Evolutionary conservation across 106 monocot genomes (phyloP).

Genomic region (Iris macrosiphon): DNA sequence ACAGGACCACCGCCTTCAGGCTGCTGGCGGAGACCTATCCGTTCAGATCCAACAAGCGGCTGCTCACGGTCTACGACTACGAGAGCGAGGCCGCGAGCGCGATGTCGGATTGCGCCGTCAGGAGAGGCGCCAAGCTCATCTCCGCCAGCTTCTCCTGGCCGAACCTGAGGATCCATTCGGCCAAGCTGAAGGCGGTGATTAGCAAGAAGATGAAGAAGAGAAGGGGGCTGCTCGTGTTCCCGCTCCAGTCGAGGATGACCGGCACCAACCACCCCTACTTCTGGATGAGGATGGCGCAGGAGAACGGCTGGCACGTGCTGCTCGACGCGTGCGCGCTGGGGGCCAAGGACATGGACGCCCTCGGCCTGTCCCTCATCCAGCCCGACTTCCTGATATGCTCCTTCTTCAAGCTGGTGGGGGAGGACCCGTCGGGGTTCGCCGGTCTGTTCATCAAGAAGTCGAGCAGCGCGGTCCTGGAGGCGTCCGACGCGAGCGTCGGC

Average conservation of each 20-base stretch:
- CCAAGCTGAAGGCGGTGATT: slow-evolving; percentile 36
- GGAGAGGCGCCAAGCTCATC: slow-evolving; percentile 32
- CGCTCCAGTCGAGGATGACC: slow-evolving; percentile 57
- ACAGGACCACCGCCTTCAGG: slow-evolving; percentile 59
- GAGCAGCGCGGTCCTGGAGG: slow-evolving; percentile 19
- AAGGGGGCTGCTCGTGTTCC: slow-evolving; percentile 67
- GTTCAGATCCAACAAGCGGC: slow-evolving; percentile 32
- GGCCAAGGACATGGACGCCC: slow-evolving; percentile 67
- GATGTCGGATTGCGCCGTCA: slow-evolving; percentile 33
- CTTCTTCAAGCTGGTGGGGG: slow-evolving; percentile 76
- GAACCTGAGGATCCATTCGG: slow-evolving; percentile 38
- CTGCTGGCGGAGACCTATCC: slow-evolving; percentile 61
- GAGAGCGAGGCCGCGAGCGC: slow-evolving; percentile 50
- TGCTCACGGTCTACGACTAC: slow-evolving; percentile 69
- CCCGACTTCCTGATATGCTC: slow-evolving; percentile 84
- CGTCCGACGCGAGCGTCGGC: slow-evolving; percentile 36
- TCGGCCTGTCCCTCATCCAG: slow-evolving; percentile 61
- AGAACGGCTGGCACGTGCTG: slow-evolving; percentile 67
- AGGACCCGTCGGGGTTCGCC: slow-evolving; percentile 70
- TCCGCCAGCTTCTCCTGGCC: slow-evolving; percentile 66
- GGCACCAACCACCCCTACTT: slow-evolving; percentile 67
- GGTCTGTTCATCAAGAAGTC: slow-evolving; percentile 52
- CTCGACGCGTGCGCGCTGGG: slow-evolving; percentile 63
- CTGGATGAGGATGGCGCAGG: slow-evolving; percentile 73
- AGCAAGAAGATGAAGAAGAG: slow-evolving; percentile 28